phyloP scores from a whole-genome alignment of 2,329 filamentous ascomycete species.

The Fusarium nelsonii region DNA sequence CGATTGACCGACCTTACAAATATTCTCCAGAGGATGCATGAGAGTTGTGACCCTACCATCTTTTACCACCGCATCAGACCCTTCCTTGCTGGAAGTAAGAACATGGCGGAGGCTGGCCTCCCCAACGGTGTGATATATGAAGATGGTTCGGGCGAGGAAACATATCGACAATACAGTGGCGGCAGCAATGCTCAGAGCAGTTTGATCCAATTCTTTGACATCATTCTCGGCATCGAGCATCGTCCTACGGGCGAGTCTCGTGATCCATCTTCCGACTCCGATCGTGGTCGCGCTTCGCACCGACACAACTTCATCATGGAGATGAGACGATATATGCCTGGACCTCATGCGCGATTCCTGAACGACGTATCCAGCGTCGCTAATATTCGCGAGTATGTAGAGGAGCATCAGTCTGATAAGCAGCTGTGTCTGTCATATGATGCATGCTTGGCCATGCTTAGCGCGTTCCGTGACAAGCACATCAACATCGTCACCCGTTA shows the following conservation, averaged over 20 bases:
- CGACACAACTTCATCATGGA: constrained; percentile 91
- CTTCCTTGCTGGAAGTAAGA: constrained; percentile 95
- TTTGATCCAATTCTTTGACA: constrained; percentile 96
- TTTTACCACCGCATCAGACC: constrained; percentile 98
- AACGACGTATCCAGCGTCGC: constrained; percentile 81
- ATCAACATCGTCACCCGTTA: constrained; percentile 97
- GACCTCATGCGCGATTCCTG: constrained; percentile 89
- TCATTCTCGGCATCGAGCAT: constrained; percentile 89
- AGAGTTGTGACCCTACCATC: constrained; percentile 91
- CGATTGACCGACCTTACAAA: constrained; percentile 85
- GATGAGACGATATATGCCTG: constrained; percentile 98
- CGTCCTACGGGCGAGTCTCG: constrained; percentile 84
- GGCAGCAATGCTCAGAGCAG: constrained; percentile 98
- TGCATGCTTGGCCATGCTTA: constrained; percentile 80
- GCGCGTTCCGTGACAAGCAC: constrained; percentile 86
- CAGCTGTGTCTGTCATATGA: constrained; percentile 86
- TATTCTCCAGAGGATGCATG: constrained; percentile 90
- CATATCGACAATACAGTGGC: constrained; percentile 87
- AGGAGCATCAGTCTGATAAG: constrained; percentile 69
- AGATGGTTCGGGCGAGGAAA: constrained; percentile 74
- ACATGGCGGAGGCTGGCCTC: constrained; percentile 94
- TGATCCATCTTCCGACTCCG: constrained; percentile 58
- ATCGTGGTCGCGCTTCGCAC: constrained; percentile 56
- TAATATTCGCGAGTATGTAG: constrained; percentile 89
- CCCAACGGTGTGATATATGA: constrained; percentile 91